A percentile compares a stretch with the other conserved stretches of the same genome.
Evolutionary conservation across 768 basidiomycete genomes (phyloP).

Genomic region (Tulasnella sp.): DNA sequence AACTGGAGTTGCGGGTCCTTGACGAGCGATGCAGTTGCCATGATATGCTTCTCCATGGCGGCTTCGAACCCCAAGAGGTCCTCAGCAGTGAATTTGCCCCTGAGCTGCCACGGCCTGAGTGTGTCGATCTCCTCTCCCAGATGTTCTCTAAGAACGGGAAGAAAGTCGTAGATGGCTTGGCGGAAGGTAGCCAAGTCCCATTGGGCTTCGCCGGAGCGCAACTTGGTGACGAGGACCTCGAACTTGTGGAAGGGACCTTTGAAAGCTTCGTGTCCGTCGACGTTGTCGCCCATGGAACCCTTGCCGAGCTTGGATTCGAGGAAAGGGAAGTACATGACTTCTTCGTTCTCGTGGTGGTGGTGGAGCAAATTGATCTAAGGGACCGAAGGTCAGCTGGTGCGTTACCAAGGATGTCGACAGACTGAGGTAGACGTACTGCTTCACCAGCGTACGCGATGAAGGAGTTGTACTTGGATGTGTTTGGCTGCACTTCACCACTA

Average conservation of each 20-base stretch:
- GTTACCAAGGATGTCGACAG: neutral
- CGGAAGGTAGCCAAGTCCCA: neutral
- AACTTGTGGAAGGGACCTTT: neutral
- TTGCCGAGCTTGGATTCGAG: conserved; percentile 3
- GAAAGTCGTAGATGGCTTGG: neutral
- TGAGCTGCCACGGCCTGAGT: neutral
- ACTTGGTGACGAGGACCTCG: neutral
- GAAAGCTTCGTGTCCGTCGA: neutral
- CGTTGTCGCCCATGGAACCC: neutral
- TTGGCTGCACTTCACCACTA: neutral
- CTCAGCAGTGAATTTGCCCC: neutral
- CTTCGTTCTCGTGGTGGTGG: conserved; percentile 5
- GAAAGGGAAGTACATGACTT: neutral
- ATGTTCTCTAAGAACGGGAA: neutral
- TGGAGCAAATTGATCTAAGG: neutral
- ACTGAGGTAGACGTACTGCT: neutral
- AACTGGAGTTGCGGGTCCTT: neutral
- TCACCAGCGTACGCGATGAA: neutral
- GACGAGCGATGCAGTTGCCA: neutral
- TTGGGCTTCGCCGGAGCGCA: neutral
- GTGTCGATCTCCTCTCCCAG: conserved; percentile 8
- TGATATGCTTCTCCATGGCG: neutral
- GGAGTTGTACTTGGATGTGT: neutral
- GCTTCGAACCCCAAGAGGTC: neutral
- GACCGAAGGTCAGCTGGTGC: neutral